These are phyloP conservation scores for Botrytis hyacinthi DNA, from an alignment of 2,329 filamentous ascomycete species.

Conservation along the genomic window DNA sequence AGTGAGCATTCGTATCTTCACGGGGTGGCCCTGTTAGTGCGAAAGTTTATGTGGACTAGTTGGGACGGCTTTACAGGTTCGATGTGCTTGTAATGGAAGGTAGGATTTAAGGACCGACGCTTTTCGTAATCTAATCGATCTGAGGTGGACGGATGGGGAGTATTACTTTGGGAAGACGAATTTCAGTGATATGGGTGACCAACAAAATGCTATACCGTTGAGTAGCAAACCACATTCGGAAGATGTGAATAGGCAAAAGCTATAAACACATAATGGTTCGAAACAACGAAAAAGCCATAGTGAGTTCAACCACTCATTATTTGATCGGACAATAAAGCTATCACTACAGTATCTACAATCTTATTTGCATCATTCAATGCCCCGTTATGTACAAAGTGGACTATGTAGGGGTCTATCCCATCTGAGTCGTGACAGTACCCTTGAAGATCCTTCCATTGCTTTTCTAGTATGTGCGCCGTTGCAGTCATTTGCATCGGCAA, in stretches of 20 bases:
- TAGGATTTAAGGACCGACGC: neutral
- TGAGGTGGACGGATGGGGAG: neutral
- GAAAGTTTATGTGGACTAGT: neutral
- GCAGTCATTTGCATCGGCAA: neutral
- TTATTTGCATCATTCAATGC: neutral
- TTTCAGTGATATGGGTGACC: neutral
- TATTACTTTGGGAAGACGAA: neutral
- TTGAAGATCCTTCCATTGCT: neutral
- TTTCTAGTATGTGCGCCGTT: neutral
- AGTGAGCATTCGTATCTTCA: neutral
- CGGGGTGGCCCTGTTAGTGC: neutral
- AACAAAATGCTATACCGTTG: neutral
- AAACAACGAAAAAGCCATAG: neutral
- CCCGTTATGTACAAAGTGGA: constrained; percentile 2
- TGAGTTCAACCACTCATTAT: neutral
- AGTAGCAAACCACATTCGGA: neutral
- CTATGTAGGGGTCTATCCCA: neutral
- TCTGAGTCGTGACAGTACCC: neutral
- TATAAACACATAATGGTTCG: neutral
- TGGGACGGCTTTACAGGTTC: neutral
- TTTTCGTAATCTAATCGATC: neutral
- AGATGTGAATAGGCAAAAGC: neutral
- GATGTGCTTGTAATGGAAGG: neutral
- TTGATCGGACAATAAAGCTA: neutral
- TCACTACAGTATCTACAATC: neutral